Evolutionary conservation across 1,284 basidiomycete species (phyloP).

Genomic region (Rhizoctonia solani): DNA sequence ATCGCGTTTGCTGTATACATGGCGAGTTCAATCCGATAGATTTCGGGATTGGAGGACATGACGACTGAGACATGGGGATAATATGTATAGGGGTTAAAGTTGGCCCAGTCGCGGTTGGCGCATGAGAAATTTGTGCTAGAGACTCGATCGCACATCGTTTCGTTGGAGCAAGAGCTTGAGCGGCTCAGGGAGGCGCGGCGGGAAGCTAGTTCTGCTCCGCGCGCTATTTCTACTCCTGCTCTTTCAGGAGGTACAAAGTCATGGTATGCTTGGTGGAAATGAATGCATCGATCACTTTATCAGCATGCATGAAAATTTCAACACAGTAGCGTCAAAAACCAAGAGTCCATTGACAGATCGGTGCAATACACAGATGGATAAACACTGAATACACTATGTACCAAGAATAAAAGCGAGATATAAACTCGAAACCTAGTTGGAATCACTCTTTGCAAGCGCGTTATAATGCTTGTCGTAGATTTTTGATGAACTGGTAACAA

Average conservation of each 20-base stretch:
- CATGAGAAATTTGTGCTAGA: slow-evolving; percentile 72
- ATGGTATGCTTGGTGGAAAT: slow-evolving; percentile 22
- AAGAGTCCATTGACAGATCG: slow-evolving; percentile 9
- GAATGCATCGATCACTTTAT: slow-evolving; percentile 42
- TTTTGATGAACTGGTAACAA: slow-evolving; percentile 59
- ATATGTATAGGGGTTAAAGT: slow-evolving; percentile 28
- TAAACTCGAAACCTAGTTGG: slow-evolving; percentile 36
- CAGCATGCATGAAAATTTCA: neutral
- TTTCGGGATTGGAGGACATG: slow-evolving; percentile 9
- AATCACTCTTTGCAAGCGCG: slow-evolving; percentile 54
- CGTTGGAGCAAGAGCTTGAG: slow-evolving; percentile 65
- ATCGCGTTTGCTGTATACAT: slow-evolving; percentile 77
- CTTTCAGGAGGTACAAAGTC: neutral
- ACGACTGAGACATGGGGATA: neutral
- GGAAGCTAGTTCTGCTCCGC: neutral
- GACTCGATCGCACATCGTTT: slow-evolving; percentile 54
- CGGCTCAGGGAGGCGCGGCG: slow-evolving; percentile 8
- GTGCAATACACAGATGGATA: too few species aligned
- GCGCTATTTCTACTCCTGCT: slow-evolving; percentile 1
- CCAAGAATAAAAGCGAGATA: slow-evolving; percentile 26
- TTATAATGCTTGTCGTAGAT: slow-evolving; percentile 69
- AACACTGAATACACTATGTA: slow-evolving; percentile 26
- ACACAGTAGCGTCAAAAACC: neutral
- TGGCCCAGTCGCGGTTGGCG: slow-evolving; percentile 41
- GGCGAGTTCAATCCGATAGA: slow-evolving; percentile 50